phyloP scores from a whole-genome alignment of 106 monocot species.

The Dioscorea zingiberensis region DNA sequence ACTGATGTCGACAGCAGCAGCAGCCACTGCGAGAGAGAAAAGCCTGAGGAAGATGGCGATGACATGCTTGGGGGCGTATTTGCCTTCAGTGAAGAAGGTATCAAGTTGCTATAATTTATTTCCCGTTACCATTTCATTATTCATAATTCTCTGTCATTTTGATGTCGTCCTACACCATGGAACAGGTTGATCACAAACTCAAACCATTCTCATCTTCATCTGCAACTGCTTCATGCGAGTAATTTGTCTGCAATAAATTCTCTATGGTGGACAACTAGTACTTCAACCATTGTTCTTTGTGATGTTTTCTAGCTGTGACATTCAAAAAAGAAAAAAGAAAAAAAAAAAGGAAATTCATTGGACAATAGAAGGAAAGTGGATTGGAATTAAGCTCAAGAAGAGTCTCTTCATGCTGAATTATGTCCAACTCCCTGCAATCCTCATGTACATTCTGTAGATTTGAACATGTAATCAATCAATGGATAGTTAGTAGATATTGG shows the following conservation, averaged over 20 bases:
- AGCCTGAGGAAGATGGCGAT: constrained; percentile 69
- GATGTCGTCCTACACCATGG: no score
- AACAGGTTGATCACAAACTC: background rate
- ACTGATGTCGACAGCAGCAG: constrained; percentile 79
- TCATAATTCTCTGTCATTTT: background rate
- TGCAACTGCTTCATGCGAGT: no score
- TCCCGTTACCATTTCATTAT: background rate
- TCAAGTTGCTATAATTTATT: background rate
- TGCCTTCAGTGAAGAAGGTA: constrained; percentile 85
- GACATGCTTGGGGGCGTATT: constrained; percentile 79
- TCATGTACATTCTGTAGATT: constrained; percentile 28
- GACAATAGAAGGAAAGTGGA: no score
- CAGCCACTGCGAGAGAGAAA: constrained; percentile 73
- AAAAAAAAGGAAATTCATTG: background rate
- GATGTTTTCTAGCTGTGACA: no score
- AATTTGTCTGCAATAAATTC: no score
- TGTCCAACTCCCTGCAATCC: background rate
- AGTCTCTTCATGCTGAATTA: no score
- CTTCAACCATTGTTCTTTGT: no score
- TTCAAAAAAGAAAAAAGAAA: background rate
- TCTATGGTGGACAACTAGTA: no score
- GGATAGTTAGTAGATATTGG: background rate
- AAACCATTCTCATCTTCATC: no score
- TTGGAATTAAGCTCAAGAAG: no score
- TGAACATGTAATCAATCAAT: constrained; percentile 1